Percentiles rank a stretch among this genome's conserved stretches.
These are phyloP conservation scores for Penicillium sp. DNA, from an alignment of 2,329 filamentous ascomycete species.

Conservation along the genomic window DNA sequence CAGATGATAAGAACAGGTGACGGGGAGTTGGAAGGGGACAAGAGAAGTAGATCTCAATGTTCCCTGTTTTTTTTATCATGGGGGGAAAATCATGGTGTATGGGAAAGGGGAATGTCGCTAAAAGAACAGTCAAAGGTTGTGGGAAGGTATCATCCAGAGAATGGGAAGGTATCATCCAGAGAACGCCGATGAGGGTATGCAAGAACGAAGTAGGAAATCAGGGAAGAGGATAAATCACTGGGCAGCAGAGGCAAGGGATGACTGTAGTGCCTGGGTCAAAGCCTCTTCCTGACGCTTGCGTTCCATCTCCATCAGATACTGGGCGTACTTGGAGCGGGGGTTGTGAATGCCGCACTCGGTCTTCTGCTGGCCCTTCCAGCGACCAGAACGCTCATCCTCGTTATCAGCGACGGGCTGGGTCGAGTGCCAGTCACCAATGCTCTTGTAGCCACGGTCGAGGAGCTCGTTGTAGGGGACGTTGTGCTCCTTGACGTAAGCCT, in stretches of 20 bases:
- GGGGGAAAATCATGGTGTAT: constrained; percentile 13
- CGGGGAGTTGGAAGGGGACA: constrained; percentile 12
- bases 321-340: constrained; percentile 89
- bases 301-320: constrained; percentile 78
- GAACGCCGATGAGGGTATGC: constrained; percentile 32
- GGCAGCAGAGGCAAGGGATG: constrained; percentile 37
- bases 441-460: constrained; percentile 95
- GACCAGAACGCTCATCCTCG: constrained; percentile 93
- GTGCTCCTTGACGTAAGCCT: constrained; percentile 83
- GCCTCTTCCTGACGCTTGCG: constrained; percentile 68
- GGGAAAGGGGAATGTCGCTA: constrained; percentile 13
- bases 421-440: constrained; percentile 96
- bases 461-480: constrained; percentile 92
- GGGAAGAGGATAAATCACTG: constrained; percentile 28
- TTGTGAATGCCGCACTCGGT: constrained; percentile 99
- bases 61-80: constrained; percentile 4
- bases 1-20: not conserved
- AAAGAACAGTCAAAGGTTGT: constrained; percentile 14
- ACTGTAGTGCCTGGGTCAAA: constrained; percentile 52
- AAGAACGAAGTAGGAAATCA: constrained; percentile 16
- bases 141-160: constrained; percentile 29
- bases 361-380: constrained; percentile 96
- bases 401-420: constrained; percentile 87
- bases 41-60: not conserved
- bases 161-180: constrained; percentile 33